Percentiles rank a stretch among this genome's conserved stretches.
These are phyloP conservation scores for Aureobasidium mangrovei DNA, from an alignment of 2,329 filamentous ascomycete genomes.

Conservation along the genomic window DNA sequence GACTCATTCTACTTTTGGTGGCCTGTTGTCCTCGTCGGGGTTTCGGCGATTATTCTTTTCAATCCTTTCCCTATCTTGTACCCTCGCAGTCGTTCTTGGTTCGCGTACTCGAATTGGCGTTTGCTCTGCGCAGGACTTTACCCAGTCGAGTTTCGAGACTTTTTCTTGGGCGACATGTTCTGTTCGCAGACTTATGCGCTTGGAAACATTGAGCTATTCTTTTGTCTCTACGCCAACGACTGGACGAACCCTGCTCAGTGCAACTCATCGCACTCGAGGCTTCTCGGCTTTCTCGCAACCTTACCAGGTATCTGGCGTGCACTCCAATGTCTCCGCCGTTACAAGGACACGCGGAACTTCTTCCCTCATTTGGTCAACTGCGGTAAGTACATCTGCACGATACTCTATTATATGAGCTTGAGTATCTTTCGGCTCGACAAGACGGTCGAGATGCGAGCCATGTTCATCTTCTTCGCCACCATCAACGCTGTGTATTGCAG, in stretches of 20 bases:
- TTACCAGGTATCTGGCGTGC: constrained; percentile 85
- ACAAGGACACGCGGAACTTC: constrained; percentile 72
- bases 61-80: constrained; percentile 63
- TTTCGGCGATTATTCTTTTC: constrained; percentile 62
- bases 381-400: constrained; percentile 82
- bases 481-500: constrained; percentile 77
- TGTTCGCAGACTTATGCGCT: constrained; percentile 89
- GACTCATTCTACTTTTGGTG: constrained; percentile 73
- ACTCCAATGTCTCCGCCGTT: constrained; percentile 83
- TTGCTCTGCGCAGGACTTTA: constrained; percentile 77
- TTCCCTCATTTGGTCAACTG: constrained; percentile 92
- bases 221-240: constrained; percentile 75
- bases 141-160: constrained; percentile 92
- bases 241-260: constrained; percentile 70
- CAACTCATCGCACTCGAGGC: constrained; percentile 74
- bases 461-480: constrained; percentile 74
- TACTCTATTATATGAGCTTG: constrained; percentile 67
- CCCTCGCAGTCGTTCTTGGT: constrained; percentile 71
- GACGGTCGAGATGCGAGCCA: constrained; percentile 48
- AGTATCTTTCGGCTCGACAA: constrained; percentile 72
- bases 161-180: constrained; percentile 96
- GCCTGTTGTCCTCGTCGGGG: constrained; percentile 66
- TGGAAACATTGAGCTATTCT: constrained; percentile 88
- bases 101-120: constrained; percentile 83
- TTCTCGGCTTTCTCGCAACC: constrained; percentile 76